phyloP scores from a whole-genome alignment of 2,329 filamentous ascomycete genomes.

The Diplocarpon rosae region DNA sequence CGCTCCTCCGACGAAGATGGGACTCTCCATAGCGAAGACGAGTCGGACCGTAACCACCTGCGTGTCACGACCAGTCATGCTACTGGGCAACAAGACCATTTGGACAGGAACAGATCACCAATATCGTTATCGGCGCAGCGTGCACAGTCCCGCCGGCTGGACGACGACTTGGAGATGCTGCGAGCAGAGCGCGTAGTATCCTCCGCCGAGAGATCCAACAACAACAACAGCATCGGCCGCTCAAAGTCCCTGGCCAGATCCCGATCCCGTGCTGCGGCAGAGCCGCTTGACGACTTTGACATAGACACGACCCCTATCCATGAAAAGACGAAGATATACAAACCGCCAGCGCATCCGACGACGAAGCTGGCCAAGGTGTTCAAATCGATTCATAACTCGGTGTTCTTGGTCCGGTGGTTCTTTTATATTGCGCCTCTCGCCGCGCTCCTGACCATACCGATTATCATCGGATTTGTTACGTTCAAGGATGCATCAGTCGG shows the following conservation, averaged over 20 bases:
- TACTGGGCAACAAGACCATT: constrained; percentile 20
- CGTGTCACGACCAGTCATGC: constrained; percentile 36
- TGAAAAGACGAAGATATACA: constrained; percentile 53
- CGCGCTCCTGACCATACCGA: constrained; percentile 53
- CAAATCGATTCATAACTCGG: constrained; percentile 53
- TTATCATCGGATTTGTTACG: constrained; percentile 51
- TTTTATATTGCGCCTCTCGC: constrained; percentile 59
- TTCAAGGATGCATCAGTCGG: constrained; percentile 54
- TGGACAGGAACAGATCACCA: constrained; percentile 19
- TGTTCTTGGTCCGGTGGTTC: constrained; percentile 57
- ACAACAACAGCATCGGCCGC: constrained; percentile 27
- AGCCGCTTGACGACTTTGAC: constrained; percentile 46
- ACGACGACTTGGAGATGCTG: constrained; percentile 55
- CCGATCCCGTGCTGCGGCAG: constrained; percentile 40
- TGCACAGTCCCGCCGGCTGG: constrained; percentile 48
- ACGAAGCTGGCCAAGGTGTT: constrained; percentile 53
- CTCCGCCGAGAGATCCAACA: constrained; percentile 12
- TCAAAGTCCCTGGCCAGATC: constrained; percentile 29
- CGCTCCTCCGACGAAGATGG: constrained; percentile 27
- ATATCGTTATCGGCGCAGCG: constrained; percentile 44
- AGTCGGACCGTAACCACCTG: constrained; percentile 32
- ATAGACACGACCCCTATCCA: constrained; percentile 52
- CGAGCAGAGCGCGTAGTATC: constrained; percentile 50
- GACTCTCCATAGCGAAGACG: constrained; percentile 20
- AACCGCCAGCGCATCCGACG: constrained; percentile 49